phyloP scores from a whole-genome alignment of 305 asterid species.

The Plantago lanceolata region DNA sequence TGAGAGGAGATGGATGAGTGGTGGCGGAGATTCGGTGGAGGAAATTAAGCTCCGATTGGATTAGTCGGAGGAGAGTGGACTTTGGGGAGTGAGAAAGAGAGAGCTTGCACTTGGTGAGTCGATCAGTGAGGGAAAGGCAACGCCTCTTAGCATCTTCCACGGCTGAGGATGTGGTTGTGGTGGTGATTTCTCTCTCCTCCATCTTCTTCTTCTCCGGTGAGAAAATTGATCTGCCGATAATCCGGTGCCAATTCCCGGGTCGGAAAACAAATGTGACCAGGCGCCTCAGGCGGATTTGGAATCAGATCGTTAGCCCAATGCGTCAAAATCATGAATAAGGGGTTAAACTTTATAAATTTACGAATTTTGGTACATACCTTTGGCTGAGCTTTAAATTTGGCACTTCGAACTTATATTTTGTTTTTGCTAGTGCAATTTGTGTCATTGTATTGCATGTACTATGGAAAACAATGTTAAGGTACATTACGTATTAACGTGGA shows the following conservation, averaged over 20 bases:
- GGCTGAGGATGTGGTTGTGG: background rate
- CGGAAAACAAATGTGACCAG: no score
- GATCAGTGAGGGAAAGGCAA: slow-evolving; percentile 46
- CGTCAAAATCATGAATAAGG: no score
- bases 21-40: slow-evolving; percentile 51
- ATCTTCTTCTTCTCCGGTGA: slow-evolving; percentile 11
- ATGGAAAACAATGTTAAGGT: no score
- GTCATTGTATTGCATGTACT: no score
- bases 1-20: slow-evolving; percentile 32
- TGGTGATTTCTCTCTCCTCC: slow-evolving; percentile 23
- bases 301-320: no score
- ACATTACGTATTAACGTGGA: no score
- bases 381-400: no score
- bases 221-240: background rate
- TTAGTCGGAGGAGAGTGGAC: slow-evolving; percentile 55
- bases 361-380: no score
- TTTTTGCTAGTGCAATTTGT: no score
- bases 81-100: slow-evolving; percentile 36
- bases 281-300: no score
- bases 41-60: slow-evolving; percentile 72
- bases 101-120: slow-evolving; percentile 30
- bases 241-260: background rate
- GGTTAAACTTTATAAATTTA: no score
- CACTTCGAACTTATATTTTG: no score
- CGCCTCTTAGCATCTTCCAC: slow-evolving; percentile 54